A percentile compares a stretch with the other conserved stretches of the same genome.
Evolutionary conservation across 495 filamentous ascomycete genomes (phyloP).

Genomic region (Annulohypoxylon maeteangense): DNA sequence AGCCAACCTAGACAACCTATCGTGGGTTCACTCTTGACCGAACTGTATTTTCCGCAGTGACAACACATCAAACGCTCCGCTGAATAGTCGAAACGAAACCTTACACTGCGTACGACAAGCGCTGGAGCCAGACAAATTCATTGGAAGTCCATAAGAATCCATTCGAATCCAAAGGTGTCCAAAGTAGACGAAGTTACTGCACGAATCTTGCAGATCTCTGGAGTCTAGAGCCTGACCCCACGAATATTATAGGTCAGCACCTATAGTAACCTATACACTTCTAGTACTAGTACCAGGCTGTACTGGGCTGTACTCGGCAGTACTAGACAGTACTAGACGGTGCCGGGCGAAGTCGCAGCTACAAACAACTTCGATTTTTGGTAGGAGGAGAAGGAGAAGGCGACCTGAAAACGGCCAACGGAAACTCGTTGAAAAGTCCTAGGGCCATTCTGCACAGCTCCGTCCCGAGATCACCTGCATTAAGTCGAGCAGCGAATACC

Average conservation of each 20-base stretch:
- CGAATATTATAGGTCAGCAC: constrained; percentile 18
- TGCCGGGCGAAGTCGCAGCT: constrained; percentile 14
- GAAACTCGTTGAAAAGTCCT: constrained; percentile 34
- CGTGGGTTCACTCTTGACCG: constrained; percentile 36
- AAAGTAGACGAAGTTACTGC: constrained; percentile 2
- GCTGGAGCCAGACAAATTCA: constrained; percentile 1
- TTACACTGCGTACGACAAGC: constrained; percentile 6
- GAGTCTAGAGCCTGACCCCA: constrained; percentile 11
- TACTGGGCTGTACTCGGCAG: background rate
- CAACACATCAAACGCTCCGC: constrained; percentile 42
- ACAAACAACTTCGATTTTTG: constrained; percentile 6
- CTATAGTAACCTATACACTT: background rate
- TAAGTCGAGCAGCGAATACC: constrained; percentile 12
- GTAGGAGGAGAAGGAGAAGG: background rate
- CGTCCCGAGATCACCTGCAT: constrained; percentile 35
- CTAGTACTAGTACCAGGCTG: constrained; percentile 4
- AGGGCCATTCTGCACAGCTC: constrained; percentile 32
- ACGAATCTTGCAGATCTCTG: constrained; percentile 27
- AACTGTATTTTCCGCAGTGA: constrained; percentile 31
- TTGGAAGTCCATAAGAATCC: constrained; percentile 10
- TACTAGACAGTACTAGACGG: background rate
- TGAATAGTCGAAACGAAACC: constrained; percentile 18
- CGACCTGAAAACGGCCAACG: constrained; percentile 7
- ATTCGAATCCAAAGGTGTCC: constrained; percentile 1
- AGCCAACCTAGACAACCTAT: constrained; percentile 25